Evolutionary conservation across 2,329 filamentous ascomycete species (phyloP).

Genomic region (Paraconiothyrium brasiliense): DNA sequence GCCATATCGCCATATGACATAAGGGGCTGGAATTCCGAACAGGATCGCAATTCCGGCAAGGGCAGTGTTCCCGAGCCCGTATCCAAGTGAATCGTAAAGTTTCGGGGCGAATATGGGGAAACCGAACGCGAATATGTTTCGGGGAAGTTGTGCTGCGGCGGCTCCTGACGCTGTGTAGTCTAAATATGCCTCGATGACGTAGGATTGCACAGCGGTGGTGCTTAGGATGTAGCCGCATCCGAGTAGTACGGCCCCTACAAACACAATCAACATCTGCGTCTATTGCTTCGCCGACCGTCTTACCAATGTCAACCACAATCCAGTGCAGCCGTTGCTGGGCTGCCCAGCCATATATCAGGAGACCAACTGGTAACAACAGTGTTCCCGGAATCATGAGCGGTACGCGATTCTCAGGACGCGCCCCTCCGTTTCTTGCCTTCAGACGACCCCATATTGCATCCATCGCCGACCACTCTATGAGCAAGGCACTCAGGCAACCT

Average conservation of each 20-base stretch:
- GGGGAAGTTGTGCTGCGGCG: conserved; percentile 57
- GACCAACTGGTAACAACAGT: conserved; percentile 42
- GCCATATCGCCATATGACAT: conserved; percentile 58
- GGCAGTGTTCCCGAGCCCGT: conserved; percentile 44
- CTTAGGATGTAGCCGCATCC: conserved; percentile 47
- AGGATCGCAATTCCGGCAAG: conserved; percentile 33
- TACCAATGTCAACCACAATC: conserved; percentile 62
- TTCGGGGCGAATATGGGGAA: conserved; percentile 49
- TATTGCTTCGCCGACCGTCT: background rate
- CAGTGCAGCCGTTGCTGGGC: conserved; percentile 61
- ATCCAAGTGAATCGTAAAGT: conserved; percentile 44
- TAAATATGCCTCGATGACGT: conserved; percentile 68
- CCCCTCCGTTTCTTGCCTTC: conserved; percentile 23
- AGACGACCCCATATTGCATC: conserved; percentile 54
- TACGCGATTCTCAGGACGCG: conserved; percentile 30
- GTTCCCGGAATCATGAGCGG: conserved; percentile 33
- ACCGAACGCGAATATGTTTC: conserved; percentile 37
- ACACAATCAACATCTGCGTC: background rate
- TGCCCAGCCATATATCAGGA: conserved; percentile 62
- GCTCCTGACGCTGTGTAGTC: conserved; percentile 65
- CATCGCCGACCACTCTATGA: conserved; percentile 53
- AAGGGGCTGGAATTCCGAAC: conserved; percentile 52
- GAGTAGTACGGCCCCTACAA: conserved; percentile 50
- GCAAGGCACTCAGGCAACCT: conserved; percentile 61
- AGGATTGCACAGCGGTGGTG: conserved; percentile 60